Evolutionary conservation across 345 rosid species (phyloP), one percentile per base, ranked within the genome.

Genomic region (Melaleuca alternifolia): DNA sequence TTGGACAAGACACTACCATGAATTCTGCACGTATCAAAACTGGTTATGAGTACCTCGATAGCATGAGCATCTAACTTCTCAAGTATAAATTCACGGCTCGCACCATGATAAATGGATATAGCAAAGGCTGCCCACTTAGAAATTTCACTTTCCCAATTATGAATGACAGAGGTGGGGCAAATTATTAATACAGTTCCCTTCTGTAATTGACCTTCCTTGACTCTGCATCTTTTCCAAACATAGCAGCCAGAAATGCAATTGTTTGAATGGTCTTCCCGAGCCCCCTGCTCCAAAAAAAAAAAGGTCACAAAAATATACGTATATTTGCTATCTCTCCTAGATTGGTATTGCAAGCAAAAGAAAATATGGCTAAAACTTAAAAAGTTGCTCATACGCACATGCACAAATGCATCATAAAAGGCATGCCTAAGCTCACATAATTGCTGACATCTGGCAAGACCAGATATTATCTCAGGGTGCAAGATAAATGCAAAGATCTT

Each of bases 231-330:
- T 96, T 96, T 84, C 91, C 91, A 88, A 88, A 95, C 52, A 96
- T 93, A 54, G 96, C 99, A 84, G 98, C 97, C 84, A 97, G 93
- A 92, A 97, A 96, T 79, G 99, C 97, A 84, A 97, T 97, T 71
- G 97, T 91, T 90, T 97, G 99, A 89, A 97, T 97, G 56, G 99
- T 97, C 93, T 96, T 97, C 86, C 99, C 99, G 50, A 97, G 91
- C 75, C 98, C 99, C 98, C 99, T 96, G 90, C 81, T 4, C 81
- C 51, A 50, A 13, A 82, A 59, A n/a, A n/a, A n/a, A 77, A 54
- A 30, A 41, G 84, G 48, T 52, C 14, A 6, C 44, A 51, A 86
- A 14, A 26, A 51, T 28, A 75, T 51, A 85, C 13, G 33, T 23
- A 56, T 53, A 44, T 30, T 15, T 79, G 75, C 84, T 48, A 86